Evolutionary conservation across 495 filamentous ascomycete genomes (phyloP).

Genomic region (Penicilliopsis zonata): DNA sequence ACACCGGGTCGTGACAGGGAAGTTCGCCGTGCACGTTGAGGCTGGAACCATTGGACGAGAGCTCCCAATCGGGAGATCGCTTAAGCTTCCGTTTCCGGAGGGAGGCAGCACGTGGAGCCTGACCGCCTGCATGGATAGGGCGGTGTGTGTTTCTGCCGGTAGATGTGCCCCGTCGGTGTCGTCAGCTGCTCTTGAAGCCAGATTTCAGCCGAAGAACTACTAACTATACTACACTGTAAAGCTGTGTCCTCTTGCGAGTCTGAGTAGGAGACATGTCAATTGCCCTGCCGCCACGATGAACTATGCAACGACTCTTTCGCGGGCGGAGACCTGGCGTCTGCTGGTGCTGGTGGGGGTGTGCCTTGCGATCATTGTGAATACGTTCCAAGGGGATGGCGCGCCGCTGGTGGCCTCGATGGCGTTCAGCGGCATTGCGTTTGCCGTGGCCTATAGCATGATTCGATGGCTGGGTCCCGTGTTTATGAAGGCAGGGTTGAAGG

Average conservation of each 20-base stretch:
- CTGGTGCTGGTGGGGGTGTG: slow-evolving; percentile 55
- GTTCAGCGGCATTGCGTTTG: slow-evolving; percentile 74
- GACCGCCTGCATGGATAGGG: background rate
- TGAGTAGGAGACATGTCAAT: slow-evolving; percentile 2
- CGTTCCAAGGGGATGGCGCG: slow-evolving; percentile 74
- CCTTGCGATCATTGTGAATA: slow-evolving; percentile 64
- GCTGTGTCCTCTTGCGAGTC: background rate
- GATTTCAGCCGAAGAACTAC: slow-evolving; percentile 3
- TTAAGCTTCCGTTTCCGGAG: background rate
- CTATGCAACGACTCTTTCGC: slow-evolving; percentile 38
- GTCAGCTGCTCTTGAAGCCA: slow-evolving; percentile 2
- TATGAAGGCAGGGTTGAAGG: slow-evolving; percentile 79
- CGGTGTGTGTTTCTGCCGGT: slow-evolving; percentile 7
- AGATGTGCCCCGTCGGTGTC: slow-evolving; percentile 10
- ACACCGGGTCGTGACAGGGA: too few relatives aligned
- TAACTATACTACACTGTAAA: background rate
- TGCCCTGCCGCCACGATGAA: slow-evolving; percentile 21
- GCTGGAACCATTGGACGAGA: too few relatives aligned
- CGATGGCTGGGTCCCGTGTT: slow-evolving; percentile 91
- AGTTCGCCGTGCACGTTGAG: background rate
- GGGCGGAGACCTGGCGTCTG: slow-evolving; percentile 59
- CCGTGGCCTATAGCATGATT: slow-evolving; percentile 69
- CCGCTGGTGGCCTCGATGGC: slow-evolving; percentile 82
- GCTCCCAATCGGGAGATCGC: too few relatives aligned
- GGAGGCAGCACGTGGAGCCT: background rate